Evolutionary conservation across 306 rosid species (phyloP), one percentile per base, ranked within the genome.

Genomic region (Canavalia ensiformis): DNA sequence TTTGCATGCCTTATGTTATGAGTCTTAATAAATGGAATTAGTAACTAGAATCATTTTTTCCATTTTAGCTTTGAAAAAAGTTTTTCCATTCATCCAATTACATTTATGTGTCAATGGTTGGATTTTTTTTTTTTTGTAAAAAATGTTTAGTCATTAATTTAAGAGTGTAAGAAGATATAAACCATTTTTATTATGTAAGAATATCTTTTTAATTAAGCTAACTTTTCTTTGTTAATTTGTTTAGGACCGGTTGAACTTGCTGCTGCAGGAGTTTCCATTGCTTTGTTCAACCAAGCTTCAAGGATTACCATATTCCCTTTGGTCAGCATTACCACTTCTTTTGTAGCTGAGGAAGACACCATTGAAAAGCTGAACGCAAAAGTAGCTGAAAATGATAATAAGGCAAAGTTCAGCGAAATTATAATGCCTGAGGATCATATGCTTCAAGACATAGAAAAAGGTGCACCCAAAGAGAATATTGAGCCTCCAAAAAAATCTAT

Each of bases 331-430:
- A 94, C 97, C 5, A 94, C 98, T 62, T 94, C 97, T 52, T 94
- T 94, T 85, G 99, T 95, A 2, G 99, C 99, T 3, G 97, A 95
- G 88, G 99, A 95, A 84, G 97, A 92, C 46, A 91, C 98, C 10
- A 66, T 90, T 59, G 86, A 82, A 49, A 84, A 57, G 5, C 45
- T 87, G 54, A 77, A 77, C 30, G 31, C n/a, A 10, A 81, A 81
- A 73, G 86, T 82, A 28, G 47, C 64, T 1, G 73, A 91, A 44
- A 86, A 66, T 34, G 73, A 55, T n/a, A 33, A 34, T 37, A 85
- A 69, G 47, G 42, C 55, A 4, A 76, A 62, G 74, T 30, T 68
- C 50, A 67, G 5, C 4, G 81, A 60, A 67, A 10, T 12, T 4
- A 72, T 52, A 18, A 0, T 66, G 72, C 71, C 75, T 25, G 87